Evolutionary conservation across 2,329 filamentous ascomycete genomes (phyloP).

Genomic region (Cladophialophora chaetospira): DNA sequence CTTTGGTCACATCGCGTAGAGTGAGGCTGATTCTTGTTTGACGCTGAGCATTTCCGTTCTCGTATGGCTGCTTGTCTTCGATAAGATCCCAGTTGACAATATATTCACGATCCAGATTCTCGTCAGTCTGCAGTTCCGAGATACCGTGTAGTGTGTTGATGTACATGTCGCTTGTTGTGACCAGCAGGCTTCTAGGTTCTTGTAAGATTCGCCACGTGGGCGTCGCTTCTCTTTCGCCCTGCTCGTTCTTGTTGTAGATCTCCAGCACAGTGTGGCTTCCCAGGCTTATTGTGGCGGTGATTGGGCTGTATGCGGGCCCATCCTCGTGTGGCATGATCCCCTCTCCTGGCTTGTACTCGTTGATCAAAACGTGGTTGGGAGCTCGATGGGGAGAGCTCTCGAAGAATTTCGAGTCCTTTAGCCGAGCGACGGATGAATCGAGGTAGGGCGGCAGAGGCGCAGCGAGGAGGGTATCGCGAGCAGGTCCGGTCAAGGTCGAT

Average conservation of each 20-base stretch:
- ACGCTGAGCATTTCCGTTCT: conserved; percentile 50
- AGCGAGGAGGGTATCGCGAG: conserved; percentile 68
- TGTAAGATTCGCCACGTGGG: conserved; percentile 68
- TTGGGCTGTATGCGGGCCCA: conserved; percentile 79
- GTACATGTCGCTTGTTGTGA: conserved; percentile 59
- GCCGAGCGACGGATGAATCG: conserved; percentile 62
- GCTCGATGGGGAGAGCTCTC: conserved; percentile 67
- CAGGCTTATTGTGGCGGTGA: conserved; percentile 89
- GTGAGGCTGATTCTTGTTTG: conserved; percentile 61
- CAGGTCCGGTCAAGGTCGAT: conserved; percentile 70
- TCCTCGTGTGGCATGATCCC: conserved; percentile 99
- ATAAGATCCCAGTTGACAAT: conserved; percentile 63
- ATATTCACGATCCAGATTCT: conserved; percentile 52
- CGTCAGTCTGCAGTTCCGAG: conserved; percentile 60
- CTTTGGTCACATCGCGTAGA: conserved; percentile 81
- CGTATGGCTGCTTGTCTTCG: conserved; percentile 43
- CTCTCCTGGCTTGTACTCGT: conserved; percentile 83
- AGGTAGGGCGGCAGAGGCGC: conserved; percentile 75
- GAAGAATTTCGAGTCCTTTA: conserved; percentile 55
- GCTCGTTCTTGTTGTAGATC: conserved; percentile 61
- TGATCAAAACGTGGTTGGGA: conserved; percentile 91
- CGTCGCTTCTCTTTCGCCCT: conserved; percentile 29
- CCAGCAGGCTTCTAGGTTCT: conserved; percentile 72
- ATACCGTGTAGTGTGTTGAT: conserved; percentile 63
- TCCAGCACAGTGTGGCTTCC: conserved; percentile 77